These are phyloP conservation scores for Closterium sp. DNA, from an alignment of 139 green algal genomes.

Conservation along the genomic window DNA sequence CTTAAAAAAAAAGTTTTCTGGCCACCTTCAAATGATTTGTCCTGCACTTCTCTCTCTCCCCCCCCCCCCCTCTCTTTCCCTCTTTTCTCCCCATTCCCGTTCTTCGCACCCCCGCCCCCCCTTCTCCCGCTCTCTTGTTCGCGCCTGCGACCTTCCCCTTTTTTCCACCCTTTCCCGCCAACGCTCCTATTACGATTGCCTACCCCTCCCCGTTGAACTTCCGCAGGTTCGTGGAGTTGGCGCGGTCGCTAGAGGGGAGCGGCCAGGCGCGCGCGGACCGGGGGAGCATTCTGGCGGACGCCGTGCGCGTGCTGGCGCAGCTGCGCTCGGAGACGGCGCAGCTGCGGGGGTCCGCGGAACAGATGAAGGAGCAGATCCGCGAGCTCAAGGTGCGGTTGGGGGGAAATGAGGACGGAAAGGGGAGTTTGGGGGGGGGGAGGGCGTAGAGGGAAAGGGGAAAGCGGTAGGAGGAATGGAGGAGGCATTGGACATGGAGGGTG, in stretches of 20 bases:
- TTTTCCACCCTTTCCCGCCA: not conserved
- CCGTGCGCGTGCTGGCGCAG: slow-evolving; percentile 64
- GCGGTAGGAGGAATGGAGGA: not conserved
- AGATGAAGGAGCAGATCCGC: slow-evolving; percentile 71
- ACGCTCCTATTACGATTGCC: not conserved
- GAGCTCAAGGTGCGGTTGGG: slow-evolving; percentile 61
- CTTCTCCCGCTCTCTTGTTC: not conserved
- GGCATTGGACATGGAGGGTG: slow-evolving; percentile 8
- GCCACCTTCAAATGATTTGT: no score
- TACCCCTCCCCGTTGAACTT: not conserved
- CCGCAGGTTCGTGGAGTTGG: slow-evolving; percentile 51
- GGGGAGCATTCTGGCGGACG: slow-evolving; percentile 64
- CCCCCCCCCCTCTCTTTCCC: not conserved
- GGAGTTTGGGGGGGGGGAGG: not conserved
- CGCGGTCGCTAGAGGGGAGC: slow-evolving; percentile 46
- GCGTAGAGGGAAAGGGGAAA: slow-evolving; percentile 6
- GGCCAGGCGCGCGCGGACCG: slow-evolving; percentile 73
- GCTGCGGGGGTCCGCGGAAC: slow-evolving; percentile 8
- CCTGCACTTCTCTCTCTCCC: not conserved
- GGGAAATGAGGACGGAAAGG: not conserved
- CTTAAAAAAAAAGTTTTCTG: not conserved
- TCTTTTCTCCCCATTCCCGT: not conserved
- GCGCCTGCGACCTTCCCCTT: not conserved
- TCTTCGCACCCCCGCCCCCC: no score
- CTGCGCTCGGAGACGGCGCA: slow-evolving; percentile 59